These are phyloP conservation scores for Salix brachista DNA, from an alignment of 345 rosid genomes.

Conservation along the genomic window DNA sequence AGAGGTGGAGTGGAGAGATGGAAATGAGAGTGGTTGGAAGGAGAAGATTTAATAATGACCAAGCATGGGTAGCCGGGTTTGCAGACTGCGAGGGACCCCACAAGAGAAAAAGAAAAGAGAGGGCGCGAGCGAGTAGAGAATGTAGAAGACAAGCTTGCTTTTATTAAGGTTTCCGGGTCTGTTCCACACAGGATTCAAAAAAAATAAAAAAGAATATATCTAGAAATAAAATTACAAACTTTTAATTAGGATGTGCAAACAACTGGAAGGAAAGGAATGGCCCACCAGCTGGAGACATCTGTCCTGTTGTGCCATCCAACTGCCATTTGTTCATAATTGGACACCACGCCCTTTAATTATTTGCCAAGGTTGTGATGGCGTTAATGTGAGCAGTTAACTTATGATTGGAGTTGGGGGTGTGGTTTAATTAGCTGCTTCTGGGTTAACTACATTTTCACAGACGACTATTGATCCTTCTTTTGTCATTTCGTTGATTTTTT, in stretches of 20 bases:
- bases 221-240: neutral
- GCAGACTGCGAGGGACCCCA: slow-evolving; percentile 22
- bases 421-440: neutral
- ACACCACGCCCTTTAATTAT: neutral
- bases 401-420: neutral
- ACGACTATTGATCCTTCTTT: neutral
- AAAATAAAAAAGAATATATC: neutral
- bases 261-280: slow-evolving; percentile 19
- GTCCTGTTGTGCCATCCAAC: slow-evolving; percentile 15
- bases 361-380: neutral
- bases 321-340: slow-evolving; percentile 27
- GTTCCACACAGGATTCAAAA: neutral
- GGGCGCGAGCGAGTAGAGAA: slow-evolving; percentile 17
- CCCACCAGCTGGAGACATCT: slow-evolving; percentile 29
- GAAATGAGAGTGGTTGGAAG: slow-evolving; percentile 14
- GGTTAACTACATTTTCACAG: neutral
- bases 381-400: neutral
- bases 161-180: slow-evolving; percentile 58
- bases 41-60: slow-evolving; percentile 19
- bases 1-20: neutral
- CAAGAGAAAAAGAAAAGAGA: neutral
- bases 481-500: neutral
- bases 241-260: slow-evolving; percentile 8
- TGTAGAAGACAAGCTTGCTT: slow-evolving; percentile 46
- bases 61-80: slow-evolving; percentile 11